These are phyloP conservation scores for Basipetospora sp. DNA, from an alignment of 2,329 filamentous ascomycete genomes.

Conservation along the genomic window DNA sequence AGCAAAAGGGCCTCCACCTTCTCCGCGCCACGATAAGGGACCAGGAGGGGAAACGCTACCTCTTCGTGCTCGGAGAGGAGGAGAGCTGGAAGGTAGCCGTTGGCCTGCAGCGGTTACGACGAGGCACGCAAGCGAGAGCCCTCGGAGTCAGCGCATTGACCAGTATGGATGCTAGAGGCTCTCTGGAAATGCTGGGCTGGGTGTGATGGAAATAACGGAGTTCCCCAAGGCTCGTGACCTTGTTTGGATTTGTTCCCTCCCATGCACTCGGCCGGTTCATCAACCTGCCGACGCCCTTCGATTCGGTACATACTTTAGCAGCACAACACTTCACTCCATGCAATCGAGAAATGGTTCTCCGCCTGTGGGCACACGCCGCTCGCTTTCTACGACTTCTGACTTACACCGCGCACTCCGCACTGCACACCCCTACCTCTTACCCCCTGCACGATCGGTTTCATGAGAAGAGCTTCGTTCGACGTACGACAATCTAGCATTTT, in stretches of 20 bases:
- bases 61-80: slow-evolving; percentile 49
- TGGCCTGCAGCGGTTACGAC: slow-evolving; percentile 44
- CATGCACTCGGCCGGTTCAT: too few relatives aligned
- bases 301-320: too few relatives aligned
- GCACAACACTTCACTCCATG: too few relatives aligned
- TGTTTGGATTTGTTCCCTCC: not conserved
- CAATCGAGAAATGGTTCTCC: too few relatives aligned
- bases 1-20: slow-evolving; percentile 42
- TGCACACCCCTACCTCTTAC: too few relatives aligned
- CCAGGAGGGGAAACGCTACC: slow-evolving; percentile 49
- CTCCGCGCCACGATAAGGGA: slow-evolving; percentile 50
- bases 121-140: slow-evolving; percentile 44
- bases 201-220: slow-evolving; percentile 2
- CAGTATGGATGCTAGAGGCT: slow-evolving; percentile 35
- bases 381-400: too few relatives aligned
- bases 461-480: too few relatives aligned
- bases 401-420: too few relatives aligned
- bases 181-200: slow-evolving; percentile 47
- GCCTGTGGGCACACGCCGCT: too few relatives aligned
- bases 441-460: too few relatives aligned
- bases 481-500: too few relatives aligned
- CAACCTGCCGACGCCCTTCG: too few relatives aligned
- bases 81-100: slow-evolving; percentile 55
- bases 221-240: not conserved
- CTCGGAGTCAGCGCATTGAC: slow-evolving; percentile 44